Percentiles rank a stretch among this genome's conserved stretches.
Evolutionary conservation across 2,329 filamentous ascomycete genomes (phyloP).

Genomic region (Ophiostoma montium): DNA sequence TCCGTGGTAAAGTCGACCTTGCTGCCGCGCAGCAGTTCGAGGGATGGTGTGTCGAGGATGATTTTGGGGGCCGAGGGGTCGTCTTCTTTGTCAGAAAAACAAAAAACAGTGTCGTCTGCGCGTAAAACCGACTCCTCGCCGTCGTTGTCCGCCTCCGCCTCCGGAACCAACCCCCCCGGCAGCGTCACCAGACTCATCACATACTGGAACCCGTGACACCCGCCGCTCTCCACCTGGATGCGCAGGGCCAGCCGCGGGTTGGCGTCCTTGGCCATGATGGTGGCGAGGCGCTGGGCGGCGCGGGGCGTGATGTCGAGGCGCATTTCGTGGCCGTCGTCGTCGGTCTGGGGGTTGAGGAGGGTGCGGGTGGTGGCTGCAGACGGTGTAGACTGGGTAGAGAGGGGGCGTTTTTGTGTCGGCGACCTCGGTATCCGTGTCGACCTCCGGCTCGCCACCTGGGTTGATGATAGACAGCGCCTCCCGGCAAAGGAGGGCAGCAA

Average conservation of each 20-base stretch:
- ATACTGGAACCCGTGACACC: slow-evolving; percentile 97
- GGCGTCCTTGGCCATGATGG: slow-evolving; percentile 57
- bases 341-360: slow-evolving; percentile 57
- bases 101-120: slow-evolving; percentile 82
- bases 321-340: slow-evolving; percentile 79
- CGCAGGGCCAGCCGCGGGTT: slow-evolving; percentile 80
- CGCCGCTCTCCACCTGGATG: slow-evolving; percentile 81
- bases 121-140: slow-evolving; percentile 24
- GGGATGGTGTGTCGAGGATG: slow-evolving; percentile 72
- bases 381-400: not conserved
- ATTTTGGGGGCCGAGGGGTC: slow-evolving; percentile 52
- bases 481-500: slow-evolving; percentile 21
- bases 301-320: slow-evolving; percentile 69
- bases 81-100: slow-evolving; percentile 49
- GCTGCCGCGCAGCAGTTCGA: slow-evolving; percentile 82
- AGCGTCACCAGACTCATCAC: slow-evolving; percentile 71
- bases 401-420: too few relatives aligned
- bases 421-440: too few relatives aligned
- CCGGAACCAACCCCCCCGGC: slow-evolving; percentile 24
- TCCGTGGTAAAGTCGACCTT: slow-evolving; percentile 96
- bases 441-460: too few relatives aligned
- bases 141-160: not conserved
- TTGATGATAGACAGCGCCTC: not conserved
- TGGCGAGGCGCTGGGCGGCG: slow-evolving; percentile 61
- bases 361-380: slow-evolving; percentile 18